Evolutionary conservation across 2,329 filamentous ascomycete genomes (phyloP).

Genomic region (Trichoderma aggressivum): DNA sequence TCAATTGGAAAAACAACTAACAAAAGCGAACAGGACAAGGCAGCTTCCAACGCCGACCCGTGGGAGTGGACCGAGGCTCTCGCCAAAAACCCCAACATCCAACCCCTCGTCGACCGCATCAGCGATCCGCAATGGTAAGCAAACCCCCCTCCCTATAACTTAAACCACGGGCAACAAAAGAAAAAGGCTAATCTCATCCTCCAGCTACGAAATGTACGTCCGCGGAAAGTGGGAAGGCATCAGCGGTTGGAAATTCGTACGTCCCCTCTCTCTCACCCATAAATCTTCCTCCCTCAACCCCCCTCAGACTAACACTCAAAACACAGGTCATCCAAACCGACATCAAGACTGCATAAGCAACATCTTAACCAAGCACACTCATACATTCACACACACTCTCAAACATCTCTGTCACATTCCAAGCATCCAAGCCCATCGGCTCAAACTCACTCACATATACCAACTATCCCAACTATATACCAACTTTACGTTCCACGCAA

Average conservation of each 20-base stretch:
- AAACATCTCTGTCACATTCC: not conserved
- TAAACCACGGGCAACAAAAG: not conserved
- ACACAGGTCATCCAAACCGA: slow-evolving; percentile 12
- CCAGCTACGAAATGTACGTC: slow-evolving; percentile 12
- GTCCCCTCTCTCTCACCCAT: not conserved
- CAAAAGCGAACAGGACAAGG: not conserved
- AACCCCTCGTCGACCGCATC: slow-evolving; percentile 9
- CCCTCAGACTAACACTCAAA: not conserved
- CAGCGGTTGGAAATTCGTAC: slow-evolving; percentile 15
- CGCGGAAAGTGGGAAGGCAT: slow-evolving; percentile 15
- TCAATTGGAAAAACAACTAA: not conserved
- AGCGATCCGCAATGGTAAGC: slow-evolving; percentile 11
- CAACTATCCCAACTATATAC: not conserved
- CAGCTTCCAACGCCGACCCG: not conserved
- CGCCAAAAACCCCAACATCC: slow-evolving; percentile 3
- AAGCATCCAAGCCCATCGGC: not conserved
- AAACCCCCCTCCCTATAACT: not conserved
- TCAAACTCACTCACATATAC: slow-evolving; percentile 4
- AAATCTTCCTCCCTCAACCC: not conserved
- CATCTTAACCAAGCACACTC: not conserved
- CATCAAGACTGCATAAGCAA: slow-evolving; percentile 11
- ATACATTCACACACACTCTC: not conserved
- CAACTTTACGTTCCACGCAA: slow-evolving; percentile 1
- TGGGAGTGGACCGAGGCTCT: slow-evolving; percentile 9
- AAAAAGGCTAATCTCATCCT: not conserved